phyloP scores from a whole-genome alignment of 2,329 filamentous ascomycete genomes.

The Macrophomina tecta region DNA sequence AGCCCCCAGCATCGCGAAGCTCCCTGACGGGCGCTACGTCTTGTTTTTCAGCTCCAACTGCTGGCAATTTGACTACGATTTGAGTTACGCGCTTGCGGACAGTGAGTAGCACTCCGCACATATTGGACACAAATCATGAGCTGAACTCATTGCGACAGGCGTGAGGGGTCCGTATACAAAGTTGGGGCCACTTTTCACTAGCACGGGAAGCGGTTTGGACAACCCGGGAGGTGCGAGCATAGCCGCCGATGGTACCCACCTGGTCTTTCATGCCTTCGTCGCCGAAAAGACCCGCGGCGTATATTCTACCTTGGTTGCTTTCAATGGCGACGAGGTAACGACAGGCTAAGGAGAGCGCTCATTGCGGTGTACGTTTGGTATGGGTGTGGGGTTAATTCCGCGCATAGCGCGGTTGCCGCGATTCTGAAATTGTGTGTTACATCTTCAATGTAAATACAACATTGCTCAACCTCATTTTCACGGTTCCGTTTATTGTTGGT shows the following conservation, averaged over 20 bases:
- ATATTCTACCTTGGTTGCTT: no score
- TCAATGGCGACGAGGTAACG: no score
- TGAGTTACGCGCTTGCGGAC: slow-evolving; percentile 60
- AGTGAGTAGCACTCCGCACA: neutral
- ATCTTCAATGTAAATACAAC: no score
- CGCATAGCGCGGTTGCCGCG: no score
- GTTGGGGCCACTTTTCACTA: neutral
- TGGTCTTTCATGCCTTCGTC: slow-evolving; percentile 3
- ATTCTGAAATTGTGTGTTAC: no score
- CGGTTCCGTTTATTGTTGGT: no score
- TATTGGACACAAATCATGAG: neutral
- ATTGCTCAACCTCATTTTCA: no score
- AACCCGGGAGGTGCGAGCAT: slow-evolving; percentile 19
- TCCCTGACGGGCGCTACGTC: slow-evolving; percentile 59
- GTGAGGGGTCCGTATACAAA: slow-evolving; percentile 18
- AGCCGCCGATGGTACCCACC: neutral
- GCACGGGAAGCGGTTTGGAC: neutral
- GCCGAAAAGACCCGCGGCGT: no score
- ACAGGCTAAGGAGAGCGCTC: no score
- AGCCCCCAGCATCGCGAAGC: slow-evolving; percentile 62
- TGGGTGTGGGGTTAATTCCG: no score
- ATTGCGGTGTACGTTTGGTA: no score
- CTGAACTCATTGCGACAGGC: neutral
- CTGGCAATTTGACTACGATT: slow-evolving; percentile 62
- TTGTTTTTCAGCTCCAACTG: slow-evolving; percentile 69